phyloP scores from a whole-genome alignment of 2,329 filamentous ascomycete species.

The Xylariaceae sp. region DNA sequence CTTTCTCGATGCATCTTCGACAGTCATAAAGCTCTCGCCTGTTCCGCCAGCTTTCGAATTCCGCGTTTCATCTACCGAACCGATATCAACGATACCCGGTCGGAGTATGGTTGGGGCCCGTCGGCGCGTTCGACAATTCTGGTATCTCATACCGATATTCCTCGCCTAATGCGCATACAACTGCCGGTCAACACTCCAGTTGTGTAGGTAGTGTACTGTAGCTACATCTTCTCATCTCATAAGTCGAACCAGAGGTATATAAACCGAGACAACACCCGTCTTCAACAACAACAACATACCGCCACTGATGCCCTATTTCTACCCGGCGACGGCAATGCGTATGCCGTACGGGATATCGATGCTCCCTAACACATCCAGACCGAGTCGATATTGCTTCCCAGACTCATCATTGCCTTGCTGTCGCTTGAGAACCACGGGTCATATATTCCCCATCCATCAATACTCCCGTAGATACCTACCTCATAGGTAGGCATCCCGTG shows the following conservation, averaged over 20 bases:
- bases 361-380: not conserved
- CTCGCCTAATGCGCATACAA: no score
- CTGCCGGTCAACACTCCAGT: not conserved
- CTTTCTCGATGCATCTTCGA: constrained; percentile 3
- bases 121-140: not conserved
- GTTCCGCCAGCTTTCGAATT: not conserved
- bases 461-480: no score
- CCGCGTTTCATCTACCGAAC: not conserved
- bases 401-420: not conserved
- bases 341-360: not conserved
- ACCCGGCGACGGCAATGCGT: no score
- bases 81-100: no score
- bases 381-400: not conserved
- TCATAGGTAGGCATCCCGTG: no score
- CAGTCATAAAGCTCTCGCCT: not conserved
- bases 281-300: no score
- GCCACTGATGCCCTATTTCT: no score
- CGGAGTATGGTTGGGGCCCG: no score
- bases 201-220: not conserved
- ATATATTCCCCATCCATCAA: not conserved
- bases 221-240: not conserved
- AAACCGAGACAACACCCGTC: no score
- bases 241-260: no score
- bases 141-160: not conserved
- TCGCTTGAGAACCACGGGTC: not conserved